Percentiles rank a stretch among this genome's conserved stretches.
phyloP scores from a whole-genome alignment of 768 basidiomycete genomes.

The Hemileccinum rubropunctum region DNA sequence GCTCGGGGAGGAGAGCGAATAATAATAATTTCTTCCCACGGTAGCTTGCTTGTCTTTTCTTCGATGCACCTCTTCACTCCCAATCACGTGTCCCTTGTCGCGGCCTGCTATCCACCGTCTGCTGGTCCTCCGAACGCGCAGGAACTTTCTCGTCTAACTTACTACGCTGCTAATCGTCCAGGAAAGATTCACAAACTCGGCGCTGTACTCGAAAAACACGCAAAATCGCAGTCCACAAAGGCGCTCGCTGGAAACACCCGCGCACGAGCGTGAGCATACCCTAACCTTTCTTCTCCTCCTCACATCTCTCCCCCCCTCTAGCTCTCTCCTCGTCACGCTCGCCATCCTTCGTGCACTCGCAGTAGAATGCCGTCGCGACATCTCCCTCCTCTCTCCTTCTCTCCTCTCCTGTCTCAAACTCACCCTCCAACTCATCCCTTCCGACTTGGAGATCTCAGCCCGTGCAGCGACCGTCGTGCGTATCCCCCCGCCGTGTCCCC shows the following conservation, averaged over 20 bases:
- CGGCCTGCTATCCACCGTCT: conserved; percentile 81
- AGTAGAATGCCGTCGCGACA: conserved; percentile 83
- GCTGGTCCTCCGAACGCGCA: conserved; percentile 80
- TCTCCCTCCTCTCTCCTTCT: conserved; percentile 68
- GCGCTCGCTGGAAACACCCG: conserved; percentile 70
- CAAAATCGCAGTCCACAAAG: conserved; percentile 61
- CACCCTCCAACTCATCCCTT: conserved; percentile 50
- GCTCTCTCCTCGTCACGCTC: conserved; percentile 79
- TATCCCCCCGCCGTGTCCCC: conserved; percentile 10
- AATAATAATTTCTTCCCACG: conserved; percentile 28
- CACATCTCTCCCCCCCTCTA: conserved; percentile 28
- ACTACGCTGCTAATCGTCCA: conserved; percentile 82
- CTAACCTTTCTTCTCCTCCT: too few relatives aligned
- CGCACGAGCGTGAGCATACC: conserved; percentile 36
- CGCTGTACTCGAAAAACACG: conserved; percentile 72
- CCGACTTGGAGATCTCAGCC: conserved; percentile 73
- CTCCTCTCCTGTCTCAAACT: conserved; percentile 64
- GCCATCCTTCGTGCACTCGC: conserved; percentile 79
- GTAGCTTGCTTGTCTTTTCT: background rate
- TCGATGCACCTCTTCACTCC: conserved; percentile 77
- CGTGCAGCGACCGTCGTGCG: conserved; percentile 79
- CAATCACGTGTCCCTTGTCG: conserved; percentile 79
- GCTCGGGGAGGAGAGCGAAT: conserved; percentile 58
- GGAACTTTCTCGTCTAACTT: conserved; percentile 80
- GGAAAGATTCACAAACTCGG: conserved; percentile 78